These are phyloP conservation scores for Ligustrum vulgare DNA, from an alignment of 257 asterid species.

Conservation along the genomic window DNA sequence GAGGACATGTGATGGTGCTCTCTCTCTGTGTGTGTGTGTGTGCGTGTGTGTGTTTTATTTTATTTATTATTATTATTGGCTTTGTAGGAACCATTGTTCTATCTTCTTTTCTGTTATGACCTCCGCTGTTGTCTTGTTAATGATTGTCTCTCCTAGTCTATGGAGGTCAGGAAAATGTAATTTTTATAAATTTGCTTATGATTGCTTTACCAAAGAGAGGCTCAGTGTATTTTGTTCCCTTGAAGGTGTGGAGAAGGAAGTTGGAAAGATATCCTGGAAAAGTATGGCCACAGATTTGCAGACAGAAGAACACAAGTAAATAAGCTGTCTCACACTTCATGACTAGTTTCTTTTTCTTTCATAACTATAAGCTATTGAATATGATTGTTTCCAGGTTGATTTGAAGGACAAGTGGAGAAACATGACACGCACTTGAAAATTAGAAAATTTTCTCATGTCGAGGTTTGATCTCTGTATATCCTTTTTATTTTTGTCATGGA, in stretches of 20 bases:
- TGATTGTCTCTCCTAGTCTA: neutral
- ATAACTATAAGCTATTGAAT: neutral
- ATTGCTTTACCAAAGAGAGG: neutral
- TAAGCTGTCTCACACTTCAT: slow-evolving; percentile 5
- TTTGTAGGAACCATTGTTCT: neutral
- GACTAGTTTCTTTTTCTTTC: slow-evolving; percentile 16
- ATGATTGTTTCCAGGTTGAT: slow-evolving; percentile 54
- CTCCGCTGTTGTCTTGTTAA: neutral
- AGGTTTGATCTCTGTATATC: slow-evolving; percentile 16
- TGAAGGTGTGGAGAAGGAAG: slow-evolving; percentile 66
- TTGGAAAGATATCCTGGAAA: slow-evolving; percentile 64
- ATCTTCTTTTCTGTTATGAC: neutral
- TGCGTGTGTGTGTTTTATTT: too few species aligned
- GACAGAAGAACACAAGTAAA: slow-evolving; percentile 70
- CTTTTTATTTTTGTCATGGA: slow-evolving; percentile 1
- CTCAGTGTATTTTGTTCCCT: neutral
- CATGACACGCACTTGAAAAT: slow-evolving; percentile 39
- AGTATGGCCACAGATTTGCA: slow-evolving; percentile 42
- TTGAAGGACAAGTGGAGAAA: slow-evolving; percentile 99
- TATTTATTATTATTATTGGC: neutral
- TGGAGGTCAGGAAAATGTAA: neutral
- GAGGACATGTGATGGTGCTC: neutral
- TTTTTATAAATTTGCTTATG: too few species aligned
- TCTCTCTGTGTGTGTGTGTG: too few species aligned
- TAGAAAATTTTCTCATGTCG: slow-evolving; percentile 17